Conservation (phyloP, 2,329 filamentous ascomycete species). For the Cercospora sp. region DNA sequence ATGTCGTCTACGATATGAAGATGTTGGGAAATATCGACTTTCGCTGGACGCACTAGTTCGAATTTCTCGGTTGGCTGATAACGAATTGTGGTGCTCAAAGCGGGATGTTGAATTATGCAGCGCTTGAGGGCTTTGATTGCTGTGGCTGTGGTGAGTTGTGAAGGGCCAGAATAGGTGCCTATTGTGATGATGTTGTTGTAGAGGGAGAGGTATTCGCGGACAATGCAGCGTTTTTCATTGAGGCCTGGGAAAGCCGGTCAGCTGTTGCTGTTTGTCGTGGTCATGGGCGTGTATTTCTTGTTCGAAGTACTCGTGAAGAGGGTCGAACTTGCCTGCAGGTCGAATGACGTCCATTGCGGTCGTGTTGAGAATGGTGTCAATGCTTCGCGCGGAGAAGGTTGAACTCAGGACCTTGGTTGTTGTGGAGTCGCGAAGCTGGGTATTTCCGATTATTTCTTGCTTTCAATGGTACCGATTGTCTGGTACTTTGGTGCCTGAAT, state of each 20-base stretch:
- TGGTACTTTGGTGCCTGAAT: background rate
- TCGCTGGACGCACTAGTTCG: slow-evolving; percentile 36
- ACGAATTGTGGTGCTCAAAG: slow-evolving; percentile 42
- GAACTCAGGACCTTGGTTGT: background rate
- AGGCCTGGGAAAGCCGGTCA: slow-evolving; percentile 7
- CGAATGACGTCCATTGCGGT: slow-evolving; percentile 21
- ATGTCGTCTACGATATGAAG: slow-evolving; percentile 37
- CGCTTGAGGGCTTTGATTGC: slow-evolving; percentile 40
- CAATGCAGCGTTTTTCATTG: slow-evolving; percentile 45
- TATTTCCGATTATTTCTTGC: background rate
- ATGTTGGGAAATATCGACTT: slow-evolving; percentile 45
- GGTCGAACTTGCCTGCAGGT: slow-evolving; percentile 14
- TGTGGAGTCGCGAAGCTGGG: background rate
- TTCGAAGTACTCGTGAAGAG: background rate
- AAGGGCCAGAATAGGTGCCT: slow-evolving; percentile 37
- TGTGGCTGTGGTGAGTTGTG: slow-evolving; percentile 25
- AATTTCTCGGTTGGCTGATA: slow-evolving; percentile 44
- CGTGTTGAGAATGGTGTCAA: no score
- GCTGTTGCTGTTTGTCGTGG: background rate
- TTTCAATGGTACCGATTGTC: background rate
- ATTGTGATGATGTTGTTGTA: slow-evolving; percentile 46
- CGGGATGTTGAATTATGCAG: slow-evolving; percentile 45
- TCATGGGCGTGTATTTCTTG: background rate
- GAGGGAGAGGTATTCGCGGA: slow-evolving; percentile 44
- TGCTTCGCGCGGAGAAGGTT: background rate